Base-by-base conservation (phyloP, 345 rosid genomes). In the Brassica juncea region DNA sequence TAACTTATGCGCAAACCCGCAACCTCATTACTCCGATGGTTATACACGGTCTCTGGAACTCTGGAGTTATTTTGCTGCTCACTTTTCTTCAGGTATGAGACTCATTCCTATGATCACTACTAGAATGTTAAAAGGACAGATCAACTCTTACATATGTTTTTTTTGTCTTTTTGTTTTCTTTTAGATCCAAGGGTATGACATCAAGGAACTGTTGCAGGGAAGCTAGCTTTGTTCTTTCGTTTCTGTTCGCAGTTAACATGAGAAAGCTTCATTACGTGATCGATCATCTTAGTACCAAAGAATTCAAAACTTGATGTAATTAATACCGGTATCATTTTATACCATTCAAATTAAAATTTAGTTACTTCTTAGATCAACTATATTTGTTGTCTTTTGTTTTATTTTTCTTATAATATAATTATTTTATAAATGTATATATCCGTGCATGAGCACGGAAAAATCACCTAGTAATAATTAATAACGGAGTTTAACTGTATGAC, bases 1-100 rank as follows among this genome's bases (percentile, higher is more conserved):
- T 95, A 62, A 86, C 96, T 1, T 95, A 95, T 79, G 96, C 97
- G 54, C 93, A 91, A 83, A 93, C 97, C 66, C 95, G 93, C 49
- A 93, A 95, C 80, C 98, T 95, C 72, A 34, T 87, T 70, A 85
- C 94, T 16, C 93, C 97, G 3, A 90, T 93, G 80, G 83, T 91
- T 23, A 87, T 95, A 59, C 98, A 95, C 49, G 95, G 94, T 23
- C 81, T 87, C 52, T 91, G 97, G 98, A 93, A 93, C 84, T 95
- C 98, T 0, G 99, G 98, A 59, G 97, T 91, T 52, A 91, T 93
- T 81, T 68, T 91, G 61, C 81, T 93, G 47, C 96, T 93, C 21
- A 91, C 98, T 64, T 89, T 90, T 71, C 92, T 95, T 87, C 94
- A 87, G 97, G 99, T 93, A 85, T 35, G 55, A 12, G 44, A 30